Evolutionary conservation across 352 stramenopile genomes (phyloP).

Genomic region (Globisporangium yorkense): DNA sequence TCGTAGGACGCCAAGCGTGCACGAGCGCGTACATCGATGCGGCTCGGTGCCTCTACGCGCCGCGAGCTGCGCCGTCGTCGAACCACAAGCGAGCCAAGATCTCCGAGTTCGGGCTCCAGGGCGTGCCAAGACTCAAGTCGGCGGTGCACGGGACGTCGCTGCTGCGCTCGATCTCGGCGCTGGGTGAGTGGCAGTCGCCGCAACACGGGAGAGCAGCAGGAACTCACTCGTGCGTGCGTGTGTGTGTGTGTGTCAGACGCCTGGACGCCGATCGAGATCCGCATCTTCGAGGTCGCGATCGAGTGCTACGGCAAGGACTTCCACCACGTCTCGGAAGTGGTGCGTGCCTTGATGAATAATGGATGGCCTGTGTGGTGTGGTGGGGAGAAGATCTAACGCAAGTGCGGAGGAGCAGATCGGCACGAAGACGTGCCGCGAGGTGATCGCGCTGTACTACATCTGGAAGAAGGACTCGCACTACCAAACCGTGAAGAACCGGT

Average conservation of each 20-base stretch:
- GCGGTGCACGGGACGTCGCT: constrained; percentile 39
- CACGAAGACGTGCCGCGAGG: constrained; percentile 62
- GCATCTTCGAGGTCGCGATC: constrained; percentile 80
- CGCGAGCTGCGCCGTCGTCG: constrained; percentile 21
- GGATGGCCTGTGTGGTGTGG: not conserved
- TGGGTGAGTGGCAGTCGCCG: not conserved
- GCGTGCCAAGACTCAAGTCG: constrained; percentile 37
- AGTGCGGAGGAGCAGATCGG: constrained; percentile 32
- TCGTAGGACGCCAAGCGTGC: constrained; percentile 50
- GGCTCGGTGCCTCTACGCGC: constrained; percentile 43
- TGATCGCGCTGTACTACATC: constrained; percentile 83
- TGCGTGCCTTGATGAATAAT: constrained; percentile 14
- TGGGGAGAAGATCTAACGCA: not conserved
- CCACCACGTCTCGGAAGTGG: constrained; percentile 55
- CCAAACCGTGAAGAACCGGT: constrained; percentile 73
- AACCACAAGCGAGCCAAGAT: constrained; percentile 48
- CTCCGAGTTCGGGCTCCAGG: constrained; percentile 50
- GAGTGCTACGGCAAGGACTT: constrained; percentile 86
- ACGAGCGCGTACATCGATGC: constrained; percentile 66
- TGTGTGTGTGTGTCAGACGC: constrained; percentile 27
- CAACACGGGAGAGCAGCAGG: too few species aligned
- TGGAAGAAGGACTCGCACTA: constrained; percentile 88
- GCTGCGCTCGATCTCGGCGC: constrained; percentile 25
- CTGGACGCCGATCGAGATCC: constrained; percentile 77
- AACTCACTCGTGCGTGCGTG: too few species aligned